Base-by-base conservation (phyloP, 352 stramenopile species). In the Globisporangium canariense region DNA sequence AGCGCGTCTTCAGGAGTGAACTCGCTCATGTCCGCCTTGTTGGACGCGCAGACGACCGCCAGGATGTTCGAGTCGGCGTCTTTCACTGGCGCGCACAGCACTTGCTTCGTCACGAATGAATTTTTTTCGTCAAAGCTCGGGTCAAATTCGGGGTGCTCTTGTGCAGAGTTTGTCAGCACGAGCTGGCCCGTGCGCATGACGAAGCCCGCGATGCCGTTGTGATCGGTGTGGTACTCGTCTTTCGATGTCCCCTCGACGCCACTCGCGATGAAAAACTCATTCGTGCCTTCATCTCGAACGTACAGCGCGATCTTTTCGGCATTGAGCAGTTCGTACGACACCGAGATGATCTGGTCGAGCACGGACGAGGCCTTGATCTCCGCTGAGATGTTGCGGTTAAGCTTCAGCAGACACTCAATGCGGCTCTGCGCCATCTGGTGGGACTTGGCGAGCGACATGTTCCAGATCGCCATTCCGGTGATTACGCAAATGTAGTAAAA, bases 401-500 rank as follows among this genome's bases (percentile, higher is more conserved):
- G 65, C 51, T 71, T 70, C 5, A 79, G 60, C 6, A 79, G 45
- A 34, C 69, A 75, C 34, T 79, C 72, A 62, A 79, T 81, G 36
- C 74, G 74, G 22, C 52, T 70, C 41, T 79, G 67, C 2, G 69
- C 73, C 5, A 65, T 64, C 45, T 79, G 69, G 40, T 74, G 66
- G 13, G 72, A 66, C 36, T 68, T 75, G 1, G 67, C 71, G 5
- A 79, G 56, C 16, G 65, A 58, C 60, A 79, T 66, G 30, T 79
- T 79, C 73, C 73, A 79, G 34, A 79, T 71, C n/a, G 70, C 70
- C 28, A 69, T 76, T 16, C 73, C 73, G 1, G 70, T 69, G 54
- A 80, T 75, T 32, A 78, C 74, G 46, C 71, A 81, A 28, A 81
- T 69, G 50, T 76, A 73, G 43, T 65, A 63, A 47, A 68, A 81